Percentiles rank a stretch among this genome's conserved stretches.
phyloP scores from a whole-genome alignment of 2,329 filamentous ascomycete genomes.

The Arthrobotrys iridis region DNA sequence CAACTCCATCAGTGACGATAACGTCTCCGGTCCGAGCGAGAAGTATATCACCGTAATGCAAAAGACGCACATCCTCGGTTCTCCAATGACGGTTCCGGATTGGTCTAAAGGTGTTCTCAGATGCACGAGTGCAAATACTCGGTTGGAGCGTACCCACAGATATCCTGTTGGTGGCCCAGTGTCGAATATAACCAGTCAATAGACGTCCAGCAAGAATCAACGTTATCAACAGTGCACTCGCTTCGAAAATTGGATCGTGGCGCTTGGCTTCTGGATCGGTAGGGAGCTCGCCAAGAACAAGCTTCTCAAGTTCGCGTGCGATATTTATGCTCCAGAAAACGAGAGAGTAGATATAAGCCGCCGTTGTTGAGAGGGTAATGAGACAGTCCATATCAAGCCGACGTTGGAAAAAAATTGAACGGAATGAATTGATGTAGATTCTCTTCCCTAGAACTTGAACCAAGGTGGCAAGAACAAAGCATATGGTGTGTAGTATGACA shows the following conservation, averaged over 20 bases:
- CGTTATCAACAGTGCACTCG: conserved; percentile 70
- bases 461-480: conserved; percentile 65
- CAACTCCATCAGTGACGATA: conserved; percentile 75
- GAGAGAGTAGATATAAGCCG: conserved; percentile 73
- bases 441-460: conserved; percentile 66
- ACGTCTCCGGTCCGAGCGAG: conserved; percentile 70
- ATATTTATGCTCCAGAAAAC: conserved; percentile 65
- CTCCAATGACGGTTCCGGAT: conserved; percentile 42
- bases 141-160: conserved; percentile 65
- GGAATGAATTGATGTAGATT: conserved; percentile 67
- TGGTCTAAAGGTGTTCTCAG: conserved; percentile 2
- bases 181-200: conserved; percentile 66
- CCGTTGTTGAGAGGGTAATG: conserved; percentile 73
- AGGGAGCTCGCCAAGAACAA: conserved; percentile 61
- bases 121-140: conserved; percentile 56
- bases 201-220: conserved; percentile 70
- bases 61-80: conserved; percentile 70
- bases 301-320: conserved; percentile 27
- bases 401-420: conserved; percentile 68
- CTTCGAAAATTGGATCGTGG: conserved; percentile 68
- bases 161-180: conserved; percentile 69
- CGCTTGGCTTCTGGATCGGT: conserved; percentile 56
- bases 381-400: conserved; percentile 76
- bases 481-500: conserved; percentile 59
- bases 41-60: conserved; percentile 78